Base-by-base conservation (phyloP, 1,284 basidiomycete genomes). In the Ustilago xerochloae region DNA sequence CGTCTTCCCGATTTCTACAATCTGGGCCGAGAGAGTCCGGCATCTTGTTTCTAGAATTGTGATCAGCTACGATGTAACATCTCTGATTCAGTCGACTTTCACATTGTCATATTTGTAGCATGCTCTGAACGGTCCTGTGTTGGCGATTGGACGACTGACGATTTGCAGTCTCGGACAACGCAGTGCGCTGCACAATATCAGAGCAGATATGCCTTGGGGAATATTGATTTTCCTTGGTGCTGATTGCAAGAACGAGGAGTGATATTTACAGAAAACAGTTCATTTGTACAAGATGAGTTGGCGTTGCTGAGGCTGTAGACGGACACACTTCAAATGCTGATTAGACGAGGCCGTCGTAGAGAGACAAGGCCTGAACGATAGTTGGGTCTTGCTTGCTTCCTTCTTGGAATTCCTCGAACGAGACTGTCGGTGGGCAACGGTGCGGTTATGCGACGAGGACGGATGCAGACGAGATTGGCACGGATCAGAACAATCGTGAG, bases 361-460 rank as follows among this genome's bases (percentile, higher is more conserved):
- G 72, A 22, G 74, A 77, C 16, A 83, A 65, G 2, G 82, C 82
- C 66, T 83, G 82, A 12, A 83, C 81, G 32, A 83, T 83, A 8
- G 81, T 82, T 4, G 82, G 82, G 47, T 83, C 82, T 52, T 81
- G 78, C 64, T 84, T 84, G 41, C 81, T 83, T 22, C 82, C 82
- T 57, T 81, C 82, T 46, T 83, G 75, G 69, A 84, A 84, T 58
- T 84, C 82, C 38, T 84, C 82, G 43, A 84, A 84, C 1, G 79
- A 78, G 43, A 84, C 76, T 81, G 71, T 29, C 4, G n/a, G 8
- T 29, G 13, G 1, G 45, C 10, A 48, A 43, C 7, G 29, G 10
- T 28, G 26, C 2, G 13, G 16, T 16, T 12, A 13, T 16, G 20
- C 9, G 32, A 16, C 16, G n/a, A n/a, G n/a, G n/a, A n/a, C n/a